A percentile compares a stretch with the other conserved stretches of the same genome.
Evolutionary conservation across 1,284 basidiomycete species (phyloP).

Genomic region (Wallemia mellicola): DNA sequence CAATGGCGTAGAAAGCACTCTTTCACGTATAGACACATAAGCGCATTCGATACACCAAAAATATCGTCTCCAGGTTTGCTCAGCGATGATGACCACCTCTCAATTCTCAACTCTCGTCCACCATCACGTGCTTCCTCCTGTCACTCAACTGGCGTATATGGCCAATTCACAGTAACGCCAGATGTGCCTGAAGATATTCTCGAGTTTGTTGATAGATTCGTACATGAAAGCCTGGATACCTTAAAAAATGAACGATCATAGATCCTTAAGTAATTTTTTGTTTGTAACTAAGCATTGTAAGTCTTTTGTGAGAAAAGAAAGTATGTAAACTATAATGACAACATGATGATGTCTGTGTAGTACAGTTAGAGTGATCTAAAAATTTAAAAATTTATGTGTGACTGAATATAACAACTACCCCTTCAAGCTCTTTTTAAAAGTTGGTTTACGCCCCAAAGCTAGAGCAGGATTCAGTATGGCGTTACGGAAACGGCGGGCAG

Average conservation of each 20-base stretch:
- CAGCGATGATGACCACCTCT: background rate
- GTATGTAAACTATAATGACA: too few species aligned
- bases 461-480: too few species aligned
- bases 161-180: background rate
- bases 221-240: background rate
- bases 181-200: background rate
- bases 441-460: too few species aligned
- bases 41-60: background rate
- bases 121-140: background rate
- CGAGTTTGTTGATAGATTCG: background rate
- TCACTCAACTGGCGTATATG: background rate
- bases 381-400: too few species aligned
- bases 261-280: background rate
- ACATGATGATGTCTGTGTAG: too few species aligned
- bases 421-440: too few species aligned
- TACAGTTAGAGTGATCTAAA: too few species aligned
- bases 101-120: background rate
- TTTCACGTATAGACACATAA: background rate
- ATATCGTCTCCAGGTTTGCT: background rate
- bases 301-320: too few species aligned
- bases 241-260: background rate
- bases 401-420: too few species aligned
- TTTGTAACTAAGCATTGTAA: too few species aligned
- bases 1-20: background rate
- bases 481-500: too few species aligned